Evolutionary conservation across 805 yeast genomes (phyloP).

Genomic region (Starmerella scarabaei): DNA sequence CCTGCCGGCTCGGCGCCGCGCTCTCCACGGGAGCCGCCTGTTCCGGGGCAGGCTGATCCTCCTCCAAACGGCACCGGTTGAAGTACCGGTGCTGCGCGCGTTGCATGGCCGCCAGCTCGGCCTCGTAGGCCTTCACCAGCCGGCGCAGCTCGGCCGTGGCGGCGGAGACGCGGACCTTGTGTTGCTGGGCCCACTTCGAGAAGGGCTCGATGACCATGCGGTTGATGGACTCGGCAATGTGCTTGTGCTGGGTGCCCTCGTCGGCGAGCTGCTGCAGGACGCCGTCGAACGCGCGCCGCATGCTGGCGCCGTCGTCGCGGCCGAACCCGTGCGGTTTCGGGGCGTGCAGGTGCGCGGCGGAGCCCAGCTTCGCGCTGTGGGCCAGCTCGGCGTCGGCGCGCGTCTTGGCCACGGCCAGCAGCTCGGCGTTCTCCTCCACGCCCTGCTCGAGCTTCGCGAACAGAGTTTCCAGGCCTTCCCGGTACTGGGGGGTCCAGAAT

Average conservation of each 20-base stretch:
- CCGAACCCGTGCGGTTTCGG: slow-evolving; percentile 34
- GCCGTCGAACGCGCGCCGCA: slow-evolving; percentile 50
- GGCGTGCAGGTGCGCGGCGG: slow-evolving; percentile 29
- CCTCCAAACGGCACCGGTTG: slow-evolving; percentile 62
- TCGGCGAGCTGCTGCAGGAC: slow-evolving; percentile 40
- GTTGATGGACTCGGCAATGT: slow-evolving; percentile 50
- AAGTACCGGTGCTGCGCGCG: slow-evolving; percentile 54
- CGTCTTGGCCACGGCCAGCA: slow-evolving; percentile 48
- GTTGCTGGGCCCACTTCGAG: slow-evolving; percentile 60
- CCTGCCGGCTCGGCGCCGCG: neutral
- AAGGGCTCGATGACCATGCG: slow-evolving; percentile 56
- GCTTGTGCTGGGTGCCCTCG: slow-evolving; percentile 47
- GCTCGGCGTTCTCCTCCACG: slow-evolving; percentile 55
- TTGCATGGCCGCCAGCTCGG: slow-evolving; percentile 38
- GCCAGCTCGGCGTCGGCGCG: slow-evolving; percentile 60
- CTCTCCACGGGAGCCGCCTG: neutral
- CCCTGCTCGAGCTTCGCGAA: slow-evolving; percentile 37
- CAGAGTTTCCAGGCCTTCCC: slow-evolving; percentile 27
- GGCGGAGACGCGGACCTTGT: slow-evolving; percentile 49
- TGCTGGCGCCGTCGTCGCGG: slow-evolving; percentile 51
- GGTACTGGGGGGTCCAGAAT: slow-evolving; percentile 23
- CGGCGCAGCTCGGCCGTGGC: slow-evolving; percentile 42
- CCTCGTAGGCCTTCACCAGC: slow-evolving; percentile 42
- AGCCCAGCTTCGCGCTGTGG: slow-evolving; percentile 46
- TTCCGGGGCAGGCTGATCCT: slow-evolving; percentile 31